Base-by-base conservation (phyloP, 2,329 filamentous ascomycete genomes). In the Colletotrichum destructivum region DNA sequence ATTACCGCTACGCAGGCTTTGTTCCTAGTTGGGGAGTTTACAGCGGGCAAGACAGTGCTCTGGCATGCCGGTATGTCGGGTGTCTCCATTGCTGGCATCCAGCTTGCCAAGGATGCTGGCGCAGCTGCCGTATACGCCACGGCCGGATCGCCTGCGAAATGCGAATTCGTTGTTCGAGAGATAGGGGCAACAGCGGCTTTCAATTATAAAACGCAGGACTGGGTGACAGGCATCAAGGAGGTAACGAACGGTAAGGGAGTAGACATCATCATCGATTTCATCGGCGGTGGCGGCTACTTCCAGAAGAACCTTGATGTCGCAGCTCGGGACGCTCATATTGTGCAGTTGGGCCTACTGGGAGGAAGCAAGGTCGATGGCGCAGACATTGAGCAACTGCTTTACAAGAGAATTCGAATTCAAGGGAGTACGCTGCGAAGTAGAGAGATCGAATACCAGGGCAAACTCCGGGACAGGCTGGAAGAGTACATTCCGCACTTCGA, bases 1-100 rank as follows among this genome's bases (percentile, higher is more conserved):
- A 97, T 98, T 77, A 98, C 96, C 23, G 96, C 96, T 2, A 92
- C 93, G 8, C 96, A 98, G 86, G 95, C 95, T 21, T 89, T 98
- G 80, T 93, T 95, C 79, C 84, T 95, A 15, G 89, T 98, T n/a
- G 93, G 94, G 59, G 90, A 89, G 16, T 96, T 95, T 81, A 79
- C 86, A 21, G 80, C 85, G 11, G 93, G 93, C 6, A 91, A 95
- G 82, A 89, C 88, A 18, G 90, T 96, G 69, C 90, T 98, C 49
- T 98, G 95, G 94, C 96, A 98, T 80, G 96, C 96, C 0, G 96
- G 95, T 56, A 96, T 96, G 2, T 95, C 92, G 21, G 91, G 92
- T 44, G 96, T 98, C 62, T 93, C 91, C 52, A 95, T 98, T 75
- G 90, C 95, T 0, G 96, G 95, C 0, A 95, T 97, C 77, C 96